These are phyloP conservation scores for Waltergamsia citrina DNA, from an alignment of 2,329 filamentous ascomycete genomes.

Conservation along the genomic window DNA sequence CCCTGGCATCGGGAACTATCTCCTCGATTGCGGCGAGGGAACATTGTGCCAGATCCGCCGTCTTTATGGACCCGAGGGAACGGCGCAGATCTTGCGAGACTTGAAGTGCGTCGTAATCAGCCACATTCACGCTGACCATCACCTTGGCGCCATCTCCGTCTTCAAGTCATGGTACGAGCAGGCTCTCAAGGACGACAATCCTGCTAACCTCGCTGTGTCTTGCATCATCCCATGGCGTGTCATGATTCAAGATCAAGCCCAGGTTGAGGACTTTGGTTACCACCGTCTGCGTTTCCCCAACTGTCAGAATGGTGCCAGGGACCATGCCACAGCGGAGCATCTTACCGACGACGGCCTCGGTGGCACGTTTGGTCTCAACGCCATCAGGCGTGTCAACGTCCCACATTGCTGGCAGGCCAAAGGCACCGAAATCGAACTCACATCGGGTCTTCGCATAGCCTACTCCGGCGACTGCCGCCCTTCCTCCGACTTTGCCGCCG, in stretches of 20 bases:
- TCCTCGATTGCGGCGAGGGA: slow-evolving; percentile 88
- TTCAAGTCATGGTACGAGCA: slow-evolving; percentile 70
- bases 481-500: slow-evolving; percentile 54
- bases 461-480: slow-evolving; percentile 95
- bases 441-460: slow-evolving; percentile 72
- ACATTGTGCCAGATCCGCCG: slow-evolving; percentile 82
- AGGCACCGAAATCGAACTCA: slow-evolving; percentile 69
- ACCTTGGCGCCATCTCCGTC: slow-evolving; percentile 75
- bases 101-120: slow-evolving; percentile 85
- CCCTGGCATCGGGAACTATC: slow-evolving; percentile 76
- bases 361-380: slow-evolving; percentile 49
- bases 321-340: too few relatives aligned
- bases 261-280: slow-evolving; percentile 69
- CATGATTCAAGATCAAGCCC: slow-evolving; percentile 72
- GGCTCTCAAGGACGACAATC: slow-evolving; percentile 23
- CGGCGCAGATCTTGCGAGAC: slow-evolving; percentile 64
- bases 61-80: slow-evolving; percentile 54
- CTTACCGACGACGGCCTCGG: not conserved
- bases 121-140: slow-evolving; percentile 93
- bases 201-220: slow-evolving; percentile 51
- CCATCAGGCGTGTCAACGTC: slow-evolving; percentile 60
- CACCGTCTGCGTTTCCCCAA: slow-evolving; percentile 32
- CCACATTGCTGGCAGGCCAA: slow-evolving; percentile 72
- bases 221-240: slow-evolving; percentile 62
- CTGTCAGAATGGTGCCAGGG: slow-evolving; percentile 10